Conservation (phyloP, 805 yeast species). For the Myxozyma mucilagina region DNA sequence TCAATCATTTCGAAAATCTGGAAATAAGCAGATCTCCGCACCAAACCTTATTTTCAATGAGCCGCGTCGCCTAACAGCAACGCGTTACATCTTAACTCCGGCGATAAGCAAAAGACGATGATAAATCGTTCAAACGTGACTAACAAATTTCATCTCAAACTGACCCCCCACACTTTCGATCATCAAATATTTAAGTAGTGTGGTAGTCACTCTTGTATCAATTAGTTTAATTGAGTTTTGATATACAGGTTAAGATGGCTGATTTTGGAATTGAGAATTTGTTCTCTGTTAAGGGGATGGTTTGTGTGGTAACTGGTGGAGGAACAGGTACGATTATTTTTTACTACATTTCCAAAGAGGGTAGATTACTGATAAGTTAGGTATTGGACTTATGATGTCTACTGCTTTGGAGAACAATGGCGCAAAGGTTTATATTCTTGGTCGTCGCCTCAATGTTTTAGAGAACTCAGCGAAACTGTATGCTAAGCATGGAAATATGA, state of each 20-base stretch:
- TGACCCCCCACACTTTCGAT: no score
- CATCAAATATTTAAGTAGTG: no score
- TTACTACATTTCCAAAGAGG: neutral
- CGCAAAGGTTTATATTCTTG: slow-evolving; percentile 34
- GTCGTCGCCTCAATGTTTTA: slow-evolving; percentile 30
- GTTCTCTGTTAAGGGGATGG: slow-evolving; percentile 67
- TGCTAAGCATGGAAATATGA: slow-evolving; percentile 28
- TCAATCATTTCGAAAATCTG: no score
- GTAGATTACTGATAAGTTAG: neutral
- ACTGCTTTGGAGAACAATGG: slow-evolving; percentile 33
- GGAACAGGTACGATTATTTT: slow-evolving; percentile 49
- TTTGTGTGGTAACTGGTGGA: slow-evolving; percentile 73
- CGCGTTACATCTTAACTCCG: no score
- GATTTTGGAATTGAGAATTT: slow-evolving; percentile 40
- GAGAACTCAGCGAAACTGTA: slow-evolving; percentile 28
- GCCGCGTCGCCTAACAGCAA: no score
- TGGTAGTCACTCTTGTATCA: no score
- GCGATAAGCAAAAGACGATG: no score
- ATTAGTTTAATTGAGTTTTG: neutral
- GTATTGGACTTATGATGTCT: slow-evolving; percentile 32
- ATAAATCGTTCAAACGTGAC: no score
- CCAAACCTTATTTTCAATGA: no score
- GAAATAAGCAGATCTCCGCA: no score
- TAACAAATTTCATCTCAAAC: no score
- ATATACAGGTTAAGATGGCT: slow-evolving; percentile 10